Conservation (phyloP, 768 basidiomycete species). For the Russula abietina region DNA sequence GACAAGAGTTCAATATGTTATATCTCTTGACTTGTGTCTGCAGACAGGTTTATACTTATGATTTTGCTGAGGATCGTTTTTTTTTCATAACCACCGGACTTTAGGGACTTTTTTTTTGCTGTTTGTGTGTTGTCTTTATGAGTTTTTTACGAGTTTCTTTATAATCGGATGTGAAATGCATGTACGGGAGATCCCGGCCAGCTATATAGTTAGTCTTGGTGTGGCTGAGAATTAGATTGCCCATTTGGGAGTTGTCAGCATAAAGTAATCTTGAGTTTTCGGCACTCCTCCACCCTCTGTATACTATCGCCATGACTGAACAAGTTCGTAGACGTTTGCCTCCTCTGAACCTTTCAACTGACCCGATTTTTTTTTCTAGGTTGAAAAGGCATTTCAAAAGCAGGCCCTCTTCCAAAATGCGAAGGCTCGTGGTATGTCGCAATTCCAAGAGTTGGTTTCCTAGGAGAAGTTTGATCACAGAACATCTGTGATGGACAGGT, state of each 20-base stretch:
- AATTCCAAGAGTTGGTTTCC: conserved; percentile 1
- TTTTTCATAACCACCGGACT: background rate
- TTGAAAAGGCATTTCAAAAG: conserved; percentile 98
- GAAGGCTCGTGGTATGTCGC: conserved; percentile 79
- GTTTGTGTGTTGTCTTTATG: background rate
- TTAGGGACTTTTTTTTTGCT: conserved; percentile 4
- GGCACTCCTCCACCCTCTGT: conserved; percentile 20
- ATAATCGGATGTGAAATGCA: background rate
- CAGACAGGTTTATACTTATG: background rate
- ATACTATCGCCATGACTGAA: conserved; percentile 36
- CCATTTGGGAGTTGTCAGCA: conserved; percentile 15
- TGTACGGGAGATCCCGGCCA: conserved; percentile 17
- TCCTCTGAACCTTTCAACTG: background rate
- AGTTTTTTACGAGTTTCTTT: background rate
- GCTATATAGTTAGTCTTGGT: conserved; percentile 19
- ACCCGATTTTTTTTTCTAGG: conserved; percentile 40
- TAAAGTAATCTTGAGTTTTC: conserved; percentile 2
- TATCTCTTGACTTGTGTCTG: background rate
- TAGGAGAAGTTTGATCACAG: conserved; percentile 3
- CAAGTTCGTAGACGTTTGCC: conserved; percentile 31
- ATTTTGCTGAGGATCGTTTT: background rate
- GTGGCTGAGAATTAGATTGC: conserved; percentile 21
- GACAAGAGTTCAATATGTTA: background rate
- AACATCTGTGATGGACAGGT: conserved; percentile 36
- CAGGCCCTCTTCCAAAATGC: conserved; percentile 97